These are phyloP conservation scores for Citrus mangshanensis DNA, from an alignment of 345 rosid species.

Conservation along the genomic window DNA sequence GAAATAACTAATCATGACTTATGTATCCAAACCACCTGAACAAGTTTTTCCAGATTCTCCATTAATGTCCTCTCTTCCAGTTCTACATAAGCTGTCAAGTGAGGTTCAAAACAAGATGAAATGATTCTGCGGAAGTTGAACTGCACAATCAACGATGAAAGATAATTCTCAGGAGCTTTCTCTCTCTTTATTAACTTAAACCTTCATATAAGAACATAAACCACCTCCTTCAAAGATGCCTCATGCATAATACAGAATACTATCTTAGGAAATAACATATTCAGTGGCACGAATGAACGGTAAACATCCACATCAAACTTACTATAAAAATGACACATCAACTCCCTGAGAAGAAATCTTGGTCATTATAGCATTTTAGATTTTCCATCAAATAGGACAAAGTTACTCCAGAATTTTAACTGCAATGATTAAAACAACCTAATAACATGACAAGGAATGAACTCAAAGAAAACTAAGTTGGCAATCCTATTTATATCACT, in stretches of 20 bases:
- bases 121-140: slow-evolving; percentile 97
- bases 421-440: not conserved
- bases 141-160: slow-evolving; percentile 46
- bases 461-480: not conserved
- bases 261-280: not conserved
- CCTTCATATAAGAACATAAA: not conserved
- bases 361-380: not conserved
- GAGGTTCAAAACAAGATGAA: slow-evolving; percentile 97
- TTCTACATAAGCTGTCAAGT: slow-evolving; percentile 78
- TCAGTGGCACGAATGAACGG: not conserved
- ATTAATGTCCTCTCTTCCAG: slow-evolving; percentile 96
- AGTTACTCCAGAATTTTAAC: not conserved
- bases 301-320: not conserved
- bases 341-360: not conserved
- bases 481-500: not conserved
- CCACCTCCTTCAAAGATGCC: not conserved
- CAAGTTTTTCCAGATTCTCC: slow-evolving; percentile 94
- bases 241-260: not conserved
- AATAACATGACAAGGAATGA: not conserved
- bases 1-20: slow-evolving; percentile 3
- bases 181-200: slow-evolving; percentile 9
- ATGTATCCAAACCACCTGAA: slow-evolving; percentile 57
- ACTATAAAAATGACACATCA: not conserved
- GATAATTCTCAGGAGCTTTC: slow-evolving; percentile 1
- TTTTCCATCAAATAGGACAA: not conserved